Percentiles rank a stretch among this genome's conserved stretches.
phyloP scores from a whole-genome alignment of 345 rosid genomes.

The rapeseed (Brassica napus) region Da-Ae NC_063450.1:50592001-50592500 shows the following conservation, averaged over 20 bases:
- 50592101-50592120: background rate
- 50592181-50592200: background rate
- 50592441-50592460: background rate
- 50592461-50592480: background rate
- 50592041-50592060: constrained; percentile 29
- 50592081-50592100: constrained; percentile 15
- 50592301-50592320: background rate
- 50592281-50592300: background rate
- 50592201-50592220: constrained; percentile 28
- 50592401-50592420: background rate
- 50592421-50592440: background rate
- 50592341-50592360: background rate
- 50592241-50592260: constrained; percentile 8
- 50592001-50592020: constrained; percentile 24
- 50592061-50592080: constrained; percentile 1
- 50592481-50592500: background rate
- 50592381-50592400: background rate
- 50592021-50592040: constrained; percentile 7
- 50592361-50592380: background rate
- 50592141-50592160: constrained; percentile 9
- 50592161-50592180: background rate
- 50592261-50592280: background rate
- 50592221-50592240: constrained; percentile 14
- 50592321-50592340: background rate
- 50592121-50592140: background rate